Evolutionary conservation across 2,329 filamentous ascomycete genomes (phyloP).

Genomic region (Eutypa lata): DNA sequence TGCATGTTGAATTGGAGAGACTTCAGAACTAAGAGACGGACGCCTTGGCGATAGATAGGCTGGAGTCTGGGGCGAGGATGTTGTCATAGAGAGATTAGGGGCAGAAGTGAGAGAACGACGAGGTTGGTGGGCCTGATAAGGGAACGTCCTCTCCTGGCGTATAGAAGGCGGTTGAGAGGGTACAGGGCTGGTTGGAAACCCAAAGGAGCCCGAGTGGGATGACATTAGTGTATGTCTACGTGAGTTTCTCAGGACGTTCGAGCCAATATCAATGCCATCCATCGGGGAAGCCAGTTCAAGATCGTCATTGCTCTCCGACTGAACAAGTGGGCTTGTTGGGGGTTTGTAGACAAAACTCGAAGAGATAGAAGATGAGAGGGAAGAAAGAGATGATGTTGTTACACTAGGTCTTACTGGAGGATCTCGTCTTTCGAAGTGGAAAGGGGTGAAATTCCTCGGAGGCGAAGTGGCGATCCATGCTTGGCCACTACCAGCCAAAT

Average conservation of each 20-base stretch:
- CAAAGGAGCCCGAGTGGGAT: constrained; percentile 45
- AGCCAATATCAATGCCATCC: constrained; percentile 47
- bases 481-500: constrained; percentile 9
- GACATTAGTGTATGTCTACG: constrained; percentile 73
- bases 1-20: constrained; percentile 78
- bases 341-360: constrained; percentile 81
- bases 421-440: constrained; percentile 38
- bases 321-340: constrained; percentile 87
- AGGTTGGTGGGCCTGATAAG: constrained; percentile 77
- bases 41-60: constrained; percentile 53
- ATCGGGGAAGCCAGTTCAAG: constrained; percentile 58
- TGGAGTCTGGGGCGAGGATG: constrained; percentile 48
- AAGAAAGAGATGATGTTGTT: constrained; percentile 50
- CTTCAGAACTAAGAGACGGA: constrained; percentile 71
- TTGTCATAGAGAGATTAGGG: constrained; percentile 38
- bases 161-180: constrained; percentile 36
- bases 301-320: constrained; percentile 83
- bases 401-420: constrained; percentile 31
- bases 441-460: constrained; percentile 47
- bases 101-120: constrained; percentile 69
- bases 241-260: constrained; percentile 33
- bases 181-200: constrained; percentile 33
- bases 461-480: constrained; percentile 56
- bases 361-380: constrained; percentile 68
- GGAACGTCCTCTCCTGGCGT: constrained; percentile 58